Evolutionary conservation across 495 filamentous ascomycete species (phyloP).

Genomic region (Pseudomonodictys pantanalensis): DNA sequence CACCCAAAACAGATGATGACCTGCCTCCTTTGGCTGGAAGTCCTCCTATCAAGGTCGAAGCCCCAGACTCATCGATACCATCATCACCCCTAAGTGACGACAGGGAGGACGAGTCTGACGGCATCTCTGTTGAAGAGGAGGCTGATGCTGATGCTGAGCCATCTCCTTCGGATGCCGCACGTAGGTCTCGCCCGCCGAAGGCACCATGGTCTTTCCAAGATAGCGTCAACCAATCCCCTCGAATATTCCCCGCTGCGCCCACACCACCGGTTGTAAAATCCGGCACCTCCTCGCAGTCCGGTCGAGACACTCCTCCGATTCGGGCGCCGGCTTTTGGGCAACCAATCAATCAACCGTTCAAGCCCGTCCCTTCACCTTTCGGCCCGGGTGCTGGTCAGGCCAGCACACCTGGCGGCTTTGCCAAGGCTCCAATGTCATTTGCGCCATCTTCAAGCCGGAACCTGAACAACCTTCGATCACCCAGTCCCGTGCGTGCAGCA

Average conservation of each 20-base stretch:
- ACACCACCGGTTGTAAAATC: slow-evolving; percentile 28
- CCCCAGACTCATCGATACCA: slow-evolving; percentile 41
- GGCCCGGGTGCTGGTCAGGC: slow-evolving; percentile 2
- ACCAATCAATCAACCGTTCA: neutral
- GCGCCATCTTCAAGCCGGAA: slow-evolving; percentile 49
- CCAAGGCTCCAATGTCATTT: slow-evolving; percentile 52
- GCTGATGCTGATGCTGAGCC: slow-evolving; percentile 33
- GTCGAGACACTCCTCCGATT: neutral
- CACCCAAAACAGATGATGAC: slow-evolving; percentile 39
- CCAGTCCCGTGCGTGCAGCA: slow-evolving; percentile 66
- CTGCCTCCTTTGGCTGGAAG: slow-evolving; percentile 63
- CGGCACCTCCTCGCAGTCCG: slow-evolving; percentile 12
- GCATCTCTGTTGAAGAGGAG: slow-evolving; percentile 36
- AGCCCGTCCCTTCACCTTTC: neutral
- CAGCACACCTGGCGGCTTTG: slow-evolving; percentile 38
- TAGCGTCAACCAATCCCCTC: slow-evolving; percentile 19
- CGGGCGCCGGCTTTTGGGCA: slow-evolving; percentile 14
- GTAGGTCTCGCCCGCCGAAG: slow-evolving; percentile 6
- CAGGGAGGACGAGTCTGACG: slow-evolving; percentile 22
- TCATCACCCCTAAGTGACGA: slow-evolving; percentile 36
- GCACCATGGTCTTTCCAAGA: slow-evolving; percentile 13
- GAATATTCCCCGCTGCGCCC: slow-evolving; percentile 24
- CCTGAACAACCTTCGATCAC: slow-evolving; percentile 67
- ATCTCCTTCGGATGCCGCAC: slow-evolving; percentile 23
- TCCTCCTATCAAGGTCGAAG: slow-evolving; percentile 47